These are phyloP conservation scores for Kalanchoe fedtschenkoi DNA, from an alignment of 164 flowering plant species.

Conservation along the genomic window DNA sequence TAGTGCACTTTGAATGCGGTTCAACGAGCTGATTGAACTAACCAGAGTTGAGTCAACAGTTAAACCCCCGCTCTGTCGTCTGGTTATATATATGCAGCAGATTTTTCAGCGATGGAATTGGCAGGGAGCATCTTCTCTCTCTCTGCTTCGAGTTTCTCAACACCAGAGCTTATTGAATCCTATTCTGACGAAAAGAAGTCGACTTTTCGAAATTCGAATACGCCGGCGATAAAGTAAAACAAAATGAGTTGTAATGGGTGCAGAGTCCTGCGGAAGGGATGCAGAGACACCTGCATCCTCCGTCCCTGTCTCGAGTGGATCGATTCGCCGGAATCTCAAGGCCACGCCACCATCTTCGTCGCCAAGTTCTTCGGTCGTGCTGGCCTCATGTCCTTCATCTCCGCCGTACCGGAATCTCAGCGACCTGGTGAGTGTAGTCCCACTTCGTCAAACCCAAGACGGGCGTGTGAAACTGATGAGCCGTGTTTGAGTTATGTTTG, in stretches of 20 bases:
- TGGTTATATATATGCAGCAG: not conserved
- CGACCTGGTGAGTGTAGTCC: not conserved
- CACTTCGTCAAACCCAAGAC: not conserved
- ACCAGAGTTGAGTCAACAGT: not conserved
- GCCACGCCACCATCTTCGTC: slow-evolving; percentile 8
- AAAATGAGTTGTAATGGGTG: slow-evolving; percentile 6
- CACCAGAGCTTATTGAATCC: not conserved
- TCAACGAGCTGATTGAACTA: no score
- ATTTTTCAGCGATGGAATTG: not conserved
- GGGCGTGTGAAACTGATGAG: no score
- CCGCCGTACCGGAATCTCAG: slow-evolving; percentile 7
- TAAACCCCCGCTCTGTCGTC: not conserved
- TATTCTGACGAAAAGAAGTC: not conserved
- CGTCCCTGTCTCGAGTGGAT: slow-evolving; percentile 9
- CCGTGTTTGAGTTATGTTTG: no score
- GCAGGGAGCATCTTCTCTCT: not conserved
- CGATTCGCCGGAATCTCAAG: slow-evolving; percentile 3
- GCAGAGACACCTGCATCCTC: slow-evolving; percentile 9
- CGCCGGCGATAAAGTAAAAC: not conserved
- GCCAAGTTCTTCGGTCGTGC: slow-evolving; percentile 10
- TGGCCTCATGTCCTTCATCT: slow-evolving; percentile 10
- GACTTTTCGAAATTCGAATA: not conserved
- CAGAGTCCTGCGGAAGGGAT: slow-evolving; percentile 10
- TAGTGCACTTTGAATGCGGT: not conserved
- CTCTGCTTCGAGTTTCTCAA: not conserved